Percentiles rank a stretch among this genome's conserved stretches.
These are phyloP conservation scores for Fusarium fujikuroi DNA, from an alignment of 2,329 filamentous ascomycete genomes.

Conservation along the genomic window DNA sequence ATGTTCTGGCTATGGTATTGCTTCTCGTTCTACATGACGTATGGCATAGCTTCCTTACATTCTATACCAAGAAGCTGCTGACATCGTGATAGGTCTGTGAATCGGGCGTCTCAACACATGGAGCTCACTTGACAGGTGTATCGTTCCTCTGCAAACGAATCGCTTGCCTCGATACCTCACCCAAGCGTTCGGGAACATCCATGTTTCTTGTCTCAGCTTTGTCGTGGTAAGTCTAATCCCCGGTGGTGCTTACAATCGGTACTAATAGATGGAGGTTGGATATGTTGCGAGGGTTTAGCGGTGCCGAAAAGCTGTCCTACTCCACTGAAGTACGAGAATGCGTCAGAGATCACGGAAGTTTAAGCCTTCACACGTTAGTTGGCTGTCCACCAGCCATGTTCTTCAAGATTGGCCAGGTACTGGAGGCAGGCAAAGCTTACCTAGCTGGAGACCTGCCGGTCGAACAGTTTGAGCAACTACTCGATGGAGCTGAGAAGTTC, in stretches of 20 bases:
- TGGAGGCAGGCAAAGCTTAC: slow-evolving; percentile 38
- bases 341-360: slow-evolving; percentile 38
- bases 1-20: slow-evolving; percentile 40
- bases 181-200: slow-evolving; percentile 27
- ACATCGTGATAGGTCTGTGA: slow-evolving; percentile 38
- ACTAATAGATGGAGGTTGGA: slow-evolving; percentile 39
- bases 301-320: slow-evolving; percentile 47
- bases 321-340: slow-evolving; percentile 38
- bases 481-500: slow-evolving; percentile 39
- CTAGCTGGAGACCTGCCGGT: neutral
- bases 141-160: slow-evolving; percentile 44
- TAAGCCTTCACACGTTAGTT: slow-evolving; percentile 41
- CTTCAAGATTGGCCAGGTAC: slow-evolving; percentile 38
- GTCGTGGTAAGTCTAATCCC: slow-evolving; percentile 32
- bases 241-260: accelerated
- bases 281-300: slow-evolving; percentile 46
- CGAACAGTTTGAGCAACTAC: slow-evolving; percentile 17
- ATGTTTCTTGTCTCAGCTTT: slow-evolving; percentile 43
- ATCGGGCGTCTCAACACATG: slow-evolving; percentile 42
- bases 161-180: slow-evolving; percentile 15
- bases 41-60: accelerated
- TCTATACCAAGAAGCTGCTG: accelerated
- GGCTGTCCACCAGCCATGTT: slow-evolving; percentile 45
- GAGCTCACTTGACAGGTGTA: slow-evolving; percentile 44
- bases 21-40: slow-evolving; percentile 45